Evolutionary conservation across 2,329 filamentous ascomycete species (phyloP).

Genomic region (Xylaria digitata): DNA sequence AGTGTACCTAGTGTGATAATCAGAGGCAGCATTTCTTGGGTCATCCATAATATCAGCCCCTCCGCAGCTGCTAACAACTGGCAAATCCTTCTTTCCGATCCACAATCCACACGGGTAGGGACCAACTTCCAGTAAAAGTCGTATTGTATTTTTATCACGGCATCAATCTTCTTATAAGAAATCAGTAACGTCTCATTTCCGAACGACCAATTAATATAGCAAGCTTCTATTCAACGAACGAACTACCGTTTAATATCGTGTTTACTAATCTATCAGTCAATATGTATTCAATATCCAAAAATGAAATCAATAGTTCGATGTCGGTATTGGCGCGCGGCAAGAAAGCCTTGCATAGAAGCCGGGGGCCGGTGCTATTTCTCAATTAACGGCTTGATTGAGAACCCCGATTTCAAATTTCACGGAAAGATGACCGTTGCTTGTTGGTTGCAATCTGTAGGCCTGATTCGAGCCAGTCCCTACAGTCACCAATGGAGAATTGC

Average conservation of each 20-base stretch:
- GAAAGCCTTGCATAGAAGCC: slow-evolving; percentile 20
- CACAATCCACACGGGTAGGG: neutral
- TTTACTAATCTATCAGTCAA: slow-evolving; percentile 21
- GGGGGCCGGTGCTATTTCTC: slow-evolving; percentile 8
- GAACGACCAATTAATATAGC: slow-evolving; percentile 26
- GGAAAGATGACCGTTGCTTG: slow-evolving; percentile 21
- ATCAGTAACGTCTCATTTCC: slow-evolving; percentile 3
- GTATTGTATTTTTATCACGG: neutral
- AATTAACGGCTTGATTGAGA: slow-evolving; percentile 14
- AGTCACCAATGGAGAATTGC: slow-evolving; percentile 19
- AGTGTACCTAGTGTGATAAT: neutral
- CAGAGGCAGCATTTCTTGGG: too few species aligned
- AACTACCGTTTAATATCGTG: slow-evolving; percentile 1
- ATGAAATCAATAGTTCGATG: slow-evolving; percentile 28
- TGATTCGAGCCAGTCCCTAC: slow-evolving; percentile 17
- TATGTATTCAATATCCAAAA: slow-evolving; percentile 14
- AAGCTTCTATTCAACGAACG: neutral
- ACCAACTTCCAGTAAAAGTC: neutral
- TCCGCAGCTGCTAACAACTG: slow-evolving; percentile 24
- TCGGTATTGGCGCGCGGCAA: slow-evolving; percentile 38
- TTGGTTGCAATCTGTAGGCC: slow-evolving; percentile 6
- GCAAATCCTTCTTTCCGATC: neutral
- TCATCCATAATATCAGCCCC: neutral
- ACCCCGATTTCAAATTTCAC: slow-evolving; percentile 26
- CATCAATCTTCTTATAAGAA: neutral